phyloP scores from a whole-genome alignment of 352 stramenopile species.

The Phytophthora colocasiae region DNA sequence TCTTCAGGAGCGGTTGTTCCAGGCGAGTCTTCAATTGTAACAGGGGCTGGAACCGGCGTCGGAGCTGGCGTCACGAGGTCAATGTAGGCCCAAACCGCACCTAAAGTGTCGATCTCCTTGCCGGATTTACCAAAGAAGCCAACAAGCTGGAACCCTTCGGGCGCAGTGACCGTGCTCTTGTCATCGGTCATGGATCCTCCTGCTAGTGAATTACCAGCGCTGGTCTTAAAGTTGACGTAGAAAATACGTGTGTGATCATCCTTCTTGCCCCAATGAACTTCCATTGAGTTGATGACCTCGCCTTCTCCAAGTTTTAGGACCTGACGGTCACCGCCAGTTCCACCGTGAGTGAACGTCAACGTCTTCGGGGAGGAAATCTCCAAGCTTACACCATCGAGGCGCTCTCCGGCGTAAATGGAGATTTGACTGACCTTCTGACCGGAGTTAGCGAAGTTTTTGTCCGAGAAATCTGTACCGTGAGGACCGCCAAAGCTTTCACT shows the following conservation, averaged over 20 bases:
- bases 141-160: slow-evolving; percentile 30
- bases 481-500: slow-evolving; percentile 36
- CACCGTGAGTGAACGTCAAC: slow-evolving; percentile 28
- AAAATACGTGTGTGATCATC: slow-evolving; percentile 28
- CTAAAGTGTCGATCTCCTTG: slow-evolving; percentile 29
- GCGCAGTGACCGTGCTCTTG: slow-evolving; percentile 23
- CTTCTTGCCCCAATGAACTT: slow-evolving; percentile 37
- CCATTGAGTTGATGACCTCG: slow-evolving; percentile 40
- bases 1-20: slow-evolving; percentile 20
- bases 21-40: slow-evolving; percentile 18
- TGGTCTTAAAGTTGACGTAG: slow-evolving; percentile 35
- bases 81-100: slow-evolving; percentile 31
- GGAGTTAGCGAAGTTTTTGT: slow-evolving; percentile 33
- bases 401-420: slow-evolving; percentile 25
- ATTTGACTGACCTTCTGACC: slow-evolving; percentile 33
- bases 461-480: slow-evolving; percentile 34
- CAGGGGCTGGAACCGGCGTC: slow-evolving; percentile 17
- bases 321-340: slow-evolving; percentile 22
- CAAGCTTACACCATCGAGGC: slow-evolving; percentile 31
- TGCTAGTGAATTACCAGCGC: slow-evolving; percentile 23
- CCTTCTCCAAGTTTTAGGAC: slow-evolving; percentile 15
- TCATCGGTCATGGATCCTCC: slow-evolving; percentile 27
- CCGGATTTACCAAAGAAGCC: slow-evolving; percentile 25
- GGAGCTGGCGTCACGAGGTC: slow-evolving; percentile 26
- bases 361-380: slow-evolving; percentile 20